These are phyloP conservation scores for Calycina herbarum DNA, from an alignment of 2,329 filamentous ascomycete species.

Conservation along the genomic window DNA sequence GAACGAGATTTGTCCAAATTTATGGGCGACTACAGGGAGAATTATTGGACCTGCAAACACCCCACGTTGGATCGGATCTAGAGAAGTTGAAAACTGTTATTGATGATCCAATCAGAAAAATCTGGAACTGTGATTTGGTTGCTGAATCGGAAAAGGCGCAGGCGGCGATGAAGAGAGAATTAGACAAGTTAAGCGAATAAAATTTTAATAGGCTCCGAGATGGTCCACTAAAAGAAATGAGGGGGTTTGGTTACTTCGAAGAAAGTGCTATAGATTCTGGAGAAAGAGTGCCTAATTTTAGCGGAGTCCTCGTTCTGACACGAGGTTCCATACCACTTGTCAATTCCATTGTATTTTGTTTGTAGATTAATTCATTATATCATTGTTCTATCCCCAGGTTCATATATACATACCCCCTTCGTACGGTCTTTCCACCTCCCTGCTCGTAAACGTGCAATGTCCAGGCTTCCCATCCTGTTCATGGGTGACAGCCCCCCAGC, in stretches of 20 bases:
- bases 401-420: conserved; percentile 22
- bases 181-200: background rate
- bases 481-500: conserved; percentile 23
- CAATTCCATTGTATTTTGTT: no score
- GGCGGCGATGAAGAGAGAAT: background rate
- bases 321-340: no score
- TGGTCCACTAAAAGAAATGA: no score
- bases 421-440: conserved; percentile 19
- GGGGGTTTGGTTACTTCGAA: no score
- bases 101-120: background rate
- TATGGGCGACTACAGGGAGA: background rate
- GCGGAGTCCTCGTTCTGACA: no score
- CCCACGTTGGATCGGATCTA: background rate
- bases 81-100: background rate
- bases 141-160: background rate
- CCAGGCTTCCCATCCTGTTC: conserved; percentile 17
- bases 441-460: conserved; percentile 25
- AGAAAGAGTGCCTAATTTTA: no score
- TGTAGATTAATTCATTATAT: background rate
- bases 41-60: background rate
- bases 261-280: no score
- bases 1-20: conserved; percentile 23
- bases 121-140: background rate
- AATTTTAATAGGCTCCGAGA: no score
- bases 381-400: background rate